These are phyloP conservation scores for Glaciozyma martinii DNA, from an alignment of 768 basidiomycete species.

Conservation along the genomic window DNA sequence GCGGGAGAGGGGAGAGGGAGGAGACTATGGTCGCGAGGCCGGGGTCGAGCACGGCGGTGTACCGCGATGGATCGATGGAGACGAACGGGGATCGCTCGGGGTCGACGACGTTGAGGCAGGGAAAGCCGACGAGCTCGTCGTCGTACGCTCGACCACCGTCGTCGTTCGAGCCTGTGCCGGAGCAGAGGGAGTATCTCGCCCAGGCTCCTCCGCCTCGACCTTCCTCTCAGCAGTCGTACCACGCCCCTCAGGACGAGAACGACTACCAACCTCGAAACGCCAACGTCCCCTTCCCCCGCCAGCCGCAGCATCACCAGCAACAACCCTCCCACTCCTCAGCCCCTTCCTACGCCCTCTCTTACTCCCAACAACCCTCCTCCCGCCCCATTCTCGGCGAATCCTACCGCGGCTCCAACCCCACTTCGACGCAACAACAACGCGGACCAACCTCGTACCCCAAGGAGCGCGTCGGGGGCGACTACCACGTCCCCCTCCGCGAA, in stretches of 20 bases:
- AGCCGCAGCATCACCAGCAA: not conserved
- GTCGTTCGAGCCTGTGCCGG: not conserved
- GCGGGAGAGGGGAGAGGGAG: constrained; percentile 13
- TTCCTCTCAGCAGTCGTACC: not conserved
- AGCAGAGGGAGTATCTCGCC: not conserved
- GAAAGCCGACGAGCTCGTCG: not conserved
- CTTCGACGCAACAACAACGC: not conserved
- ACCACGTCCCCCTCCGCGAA: constrained; percentile 21
- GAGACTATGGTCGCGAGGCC: constrained; percentile 6
- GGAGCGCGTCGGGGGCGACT: constrained; percentile 4
- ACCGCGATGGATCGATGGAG: constrained; percentile 12
- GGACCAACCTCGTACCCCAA: constrained; percentile 2
- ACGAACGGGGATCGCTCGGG: not conserved
- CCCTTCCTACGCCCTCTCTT: not conserved
- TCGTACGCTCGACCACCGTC: not conserved
- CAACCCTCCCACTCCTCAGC: not conserved
- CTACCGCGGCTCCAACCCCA: constrained; percentile 7
- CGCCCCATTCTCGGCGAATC: constrained; percentile 19
- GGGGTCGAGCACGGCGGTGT: constrained; percentile 1
- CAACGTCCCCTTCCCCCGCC: not conserved
- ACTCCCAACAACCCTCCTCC: not conserved
- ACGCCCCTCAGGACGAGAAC: not conserved
- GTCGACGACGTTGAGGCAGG: not conserved
- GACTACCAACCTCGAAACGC: not conserved
- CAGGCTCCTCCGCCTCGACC: not conserved